Evolutionary conservation across 108 stramenopile species (phyloP).

Genomic region (Aurantiochytrium sp.): DNA sequence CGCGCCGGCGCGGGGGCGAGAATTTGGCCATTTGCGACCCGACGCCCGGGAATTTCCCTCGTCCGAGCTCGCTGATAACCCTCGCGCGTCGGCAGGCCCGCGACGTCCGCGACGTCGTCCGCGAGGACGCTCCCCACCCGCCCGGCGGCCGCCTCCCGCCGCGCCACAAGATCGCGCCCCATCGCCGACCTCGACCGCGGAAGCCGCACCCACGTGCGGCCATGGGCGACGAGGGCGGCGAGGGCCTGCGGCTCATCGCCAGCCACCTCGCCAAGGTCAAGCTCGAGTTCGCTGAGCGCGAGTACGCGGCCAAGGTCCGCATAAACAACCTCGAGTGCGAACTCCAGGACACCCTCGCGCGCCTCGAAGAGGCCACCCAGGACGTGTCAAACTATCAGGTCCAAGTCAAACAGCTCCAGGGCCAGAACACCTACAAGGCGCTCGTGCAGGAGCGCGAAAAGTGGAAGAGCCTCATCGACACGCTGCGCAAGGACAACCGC

Average conservation of each 20-base stretch:
- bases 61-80: too few species aligned
- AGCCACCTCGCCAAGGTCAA: slow-evolving; percentile 16
- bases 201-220: too few species aligned
- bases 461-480: background rate
- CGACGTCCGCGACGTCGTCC: too few species aligned
- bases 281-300: background rate
- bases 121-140: too few species aligned
- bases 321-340: background rate
- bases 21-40: too few species aligned
- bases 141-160: too few species aligned
- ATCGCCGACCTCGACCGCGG: too few species aligned
- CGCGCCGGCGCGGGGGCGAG: too few species aligned
- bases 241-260: background rate
- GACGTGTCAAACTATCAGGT: background rate
- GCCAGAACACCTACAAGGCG: slow-evolving; percentile 9
- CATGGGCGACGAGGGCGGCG: background rate
- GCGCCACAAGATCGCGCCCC: too few species aligned
- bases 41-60: too few species aligned
- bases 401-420: slow-evolving; percentile 14
- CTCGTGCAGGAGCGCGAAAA: slow-evolving; percentile 24
- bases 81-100: too few species aligned
- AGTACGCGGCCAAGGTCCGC: background rate
- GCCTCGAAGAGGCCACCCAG: background rate
- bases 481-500: background rate
- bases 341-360: background rate